Conservation (phyloP, 805 yeast species). For the Blastobotrys peoriensis region DNA sequence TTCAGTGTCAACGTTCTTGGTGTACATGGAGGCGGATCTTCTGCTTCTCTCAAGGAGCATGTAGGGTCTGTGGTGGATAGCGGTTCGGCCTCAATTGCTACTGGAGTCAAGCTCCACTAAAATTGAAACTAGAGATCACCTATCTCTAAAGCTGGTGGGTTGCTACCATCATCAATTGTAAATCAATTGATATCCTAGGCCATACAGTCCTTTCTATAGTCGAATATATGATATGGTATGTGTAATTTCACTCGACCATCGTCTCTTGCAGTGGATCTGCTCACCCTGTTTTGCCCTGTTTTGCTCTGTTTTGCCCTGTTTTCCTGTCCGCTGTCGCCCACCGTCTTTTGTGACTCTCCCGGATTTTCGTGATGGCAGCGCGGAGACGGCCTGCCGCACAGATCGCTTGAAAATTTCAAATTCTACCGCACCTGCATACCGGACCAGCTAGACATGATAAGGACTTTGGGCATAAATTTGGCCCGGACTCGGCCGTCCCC, state of each 20-base stretch:
- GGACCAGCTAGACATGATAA: no score
- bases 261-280: no score
- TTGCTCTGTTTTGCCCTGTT: no score
- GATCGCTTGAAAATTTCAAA: neutral
- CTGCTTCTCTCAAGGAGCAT: slow-evolving; percentile 28
- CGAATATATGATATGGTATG: no score
- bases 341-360: no score
- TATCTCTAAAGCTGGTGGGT: neutral
- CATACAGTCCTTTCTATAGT: no score
- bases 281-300: no score
- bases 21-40: slow-evolving; percentile 21
- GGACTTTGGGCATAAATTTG: no score
- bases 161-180: neutral
- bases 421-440: neutral
- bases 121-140: neutral
- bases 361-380: no score
- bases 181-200: neutral
- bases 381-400: no score
- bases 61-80: slow-evolving; percentile 11
- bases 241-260: no score
- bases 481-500: neutral
- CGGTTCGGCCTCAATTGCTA: slow-evolving; percentile 11
- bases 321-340: no score
- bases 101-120: slow-evolving; percentile 16
- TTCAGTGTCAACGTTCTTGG: slow-evolving; percentile 34